These are phyloP conservation scores for Conoideocrella luteorostrata DNA, from an alignment of 2,329 filamentous ascomycete genomes.

Conservation along the genomic window DNA sequence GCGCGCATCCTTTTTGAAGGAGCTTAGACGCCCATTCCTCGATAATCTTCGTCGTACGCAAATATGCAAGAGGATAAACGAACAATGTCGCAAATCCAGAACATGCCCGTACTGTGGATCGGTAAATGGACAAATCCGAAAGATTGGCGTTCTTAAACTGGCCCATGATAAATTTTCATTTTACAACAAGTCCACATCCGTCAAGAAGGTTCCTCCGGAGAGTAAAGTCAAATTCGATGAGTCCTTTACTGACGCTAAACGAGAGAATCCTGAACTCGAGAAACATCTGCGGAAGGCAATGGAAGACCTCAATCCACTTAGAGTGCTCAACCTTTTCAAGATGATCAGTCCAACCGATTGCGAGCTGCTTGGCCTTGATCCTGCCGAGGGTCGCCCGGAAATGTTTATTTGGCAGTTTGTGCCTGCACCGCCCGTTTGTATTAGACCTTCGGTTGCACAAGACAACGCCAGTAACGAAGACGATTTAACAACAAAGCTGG, in stretches of 20 bases:
- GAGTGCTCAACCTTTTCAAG: slow-evolving; percentile 87
- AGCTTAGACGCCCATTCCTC: slow-evolving; percentile 72
- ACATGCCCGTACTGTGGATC: slow-evolving; percentile 76
- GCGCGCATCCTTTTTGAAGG: slow-evolving; percentile 68
- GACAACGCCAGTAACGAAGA: slow-evolving; percentile 93
- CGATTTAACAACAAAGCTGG: slow-evolving; percentile 93
- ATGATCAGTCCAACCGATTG: slow-evolving; percentile 80
- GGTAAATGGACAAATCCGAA: slow-evolving; percentile 87
- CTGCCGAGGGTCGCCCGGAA: slow-evolving; percentile 80
- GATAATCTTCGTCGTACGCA: slow-evolving; percentile 81
- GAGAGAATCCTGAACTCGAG: slow-evolving; percentile 74
- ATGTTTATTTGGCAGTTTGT: slow-evolving; percentile 98
- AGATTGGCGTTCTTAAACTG: slow-evolving; percentile 86
- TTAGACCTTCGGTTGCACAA: slow-evolving; percentile 88
- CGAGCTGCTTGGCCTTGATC: slow-evolving; percentile 83
- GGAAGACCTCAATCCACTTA: slow-evolving; percentile 86
- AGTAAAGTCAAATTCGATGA: slow-evolving; percentile 81
- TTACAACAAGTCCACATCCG: slow-evolving; percentile 82
- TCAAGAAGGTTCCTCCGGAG: slow-evolving; percentile 73
- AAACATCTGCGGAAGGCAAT: slow-evolving; percentile 88
- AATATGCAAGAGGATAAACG: slow-evolving; percentile 82
- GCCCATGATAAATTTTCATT: slow-evolving; percentile 86
- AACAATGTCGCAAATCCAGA: slow-evolving; percentile 82
- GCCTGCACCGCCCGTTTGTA: slow-evolving; percentile 88
- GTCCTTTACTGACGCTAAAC: slow-evolving; percentile 75